These are phyloP conservation scores for Chrysosporium keratinophilum DNA, from an alignment of 2,329 filamentous ascomycete genomes.

Conservation along the genomic window DNA sequence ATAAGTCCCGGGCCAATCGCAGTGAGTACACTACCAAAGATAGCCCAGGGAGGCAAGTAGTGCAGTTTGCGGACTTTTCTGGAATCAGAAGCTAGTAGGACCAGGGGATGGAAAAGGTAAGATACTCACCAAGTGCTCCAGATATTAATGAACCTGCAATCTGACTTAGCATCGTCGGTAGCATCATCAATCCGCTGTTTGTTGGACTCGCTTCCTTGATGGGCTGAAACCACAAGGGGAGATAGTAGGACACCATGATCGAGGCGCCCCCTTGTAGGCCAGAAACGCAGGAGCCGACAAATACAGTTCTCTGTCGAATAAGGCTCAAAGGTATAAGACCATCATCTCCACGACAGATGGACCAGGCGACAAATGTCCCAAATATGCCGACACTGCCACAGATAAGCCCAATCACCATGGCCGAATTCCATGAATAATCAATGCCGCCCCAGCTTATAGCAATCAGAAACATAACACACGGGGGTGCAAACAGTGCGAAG, in stretches of 20 bases:
- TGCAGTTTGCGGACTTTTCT: constrained; percentile 3
- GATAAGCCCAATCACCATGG: constrained; percentile 4
- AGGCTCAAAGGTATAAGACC: constrained; percentile 5
- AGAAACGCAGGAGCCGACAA: constrained; percentile 4
- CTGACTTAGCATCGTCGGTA: constrained; percentile 5
- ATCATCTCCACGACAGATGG: constrained; percentile 3
- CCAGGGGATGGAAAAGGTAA: not conserved
- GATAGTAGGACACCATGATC: constrained; percentile 9
- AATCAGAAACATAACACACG: constrained; percentile 6
- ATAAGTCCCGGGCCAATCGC: constrained; percentile 5
- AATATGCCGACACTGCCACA: constrained; percentile 1
- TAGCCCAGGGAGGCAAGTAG: constrained; percentile 7
- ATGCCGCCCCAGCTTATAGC: constrained; percentile 8
- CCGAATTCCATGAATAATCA: constrained; percentile 7
- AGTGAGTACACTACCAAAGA: not conserved
- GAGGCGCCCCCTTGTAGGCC: constrained; percentile 1
- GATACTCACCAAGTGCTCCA: not conserved
- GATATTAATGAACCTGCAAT: not conserved
- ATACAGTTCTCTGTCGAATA: constrained; percentile 1
- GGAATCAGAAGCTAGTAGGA: not conserved
- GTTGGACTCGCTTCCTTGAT: constrained; percentile 7
- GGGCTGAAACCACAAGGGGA: constrained; percentile 11
- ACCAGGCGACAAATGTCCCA: not conserved
- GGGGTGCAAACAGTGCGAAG: constrained; percentile 4
- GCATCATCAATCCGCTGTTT: constrained; percentile 8